These are phyloP conservation scores for Mitragyna speciosa DNA, from an alignment of 257 asterid genomes.

Conservation along the genomic window DNA sequence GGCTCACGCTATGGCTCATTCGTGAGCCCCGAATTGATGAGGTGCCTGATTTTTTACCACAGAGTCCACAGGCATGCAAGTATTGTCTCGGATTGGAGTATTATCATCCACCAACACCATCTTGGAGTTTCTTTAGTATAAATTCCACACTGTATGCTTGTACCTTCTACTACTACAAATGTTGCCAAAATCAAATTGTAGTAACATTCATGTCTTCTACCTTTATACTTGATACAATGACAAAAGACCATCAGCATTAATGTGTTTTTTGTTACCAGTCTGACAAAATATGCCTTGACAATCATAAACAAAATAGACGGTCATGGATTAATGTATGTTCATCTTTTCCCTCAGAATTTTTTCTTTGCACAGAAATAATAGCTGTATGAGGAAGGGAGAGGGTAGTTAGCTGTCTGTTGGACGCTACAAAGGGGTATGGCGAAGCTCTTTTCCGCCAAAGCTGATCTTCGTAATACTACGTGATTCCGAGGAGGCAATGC, in stretches of 20 bases:
- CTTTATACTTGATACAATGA: not conserved
- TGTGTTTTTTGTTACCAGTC: constrained; percentile 1
- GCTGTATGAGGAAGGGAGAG: no score
- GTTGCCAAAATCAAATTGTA: not conserved
- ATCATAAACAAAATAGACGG: not conserved
- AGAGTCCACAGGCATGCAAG: no score
- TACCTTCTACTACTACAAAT: not conserved
- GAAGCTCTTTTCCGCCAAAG: not conserved
- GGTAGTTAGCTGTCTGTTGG: not conserved
- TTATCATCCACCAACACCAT: not conserved
- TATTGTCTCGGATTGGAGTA: no score
- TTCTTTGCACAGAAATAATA: not conserved
- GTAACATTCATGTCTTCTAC: not conserved
- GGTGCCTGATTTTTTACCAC: no score
- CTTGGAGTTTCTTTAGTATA: not conserved
- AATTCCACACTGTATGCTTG: not conserved
- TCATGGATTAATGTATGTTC: not conserved
- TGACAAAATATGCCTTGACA: constrained; percentile 15
- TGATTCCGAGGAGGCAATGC: constrained; percentile 20
- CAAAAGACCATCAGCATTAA: not conserved
- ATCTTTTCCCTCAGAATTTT: not conserved
- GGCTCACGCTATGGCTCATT: no score
- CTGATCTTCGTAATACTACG: not conserved
- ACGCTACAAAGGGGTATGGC: not conserved
- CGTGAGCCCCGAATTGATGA: no score